A percentile compares a stretch with the other conserved stretches of the same genome.
Evolutionary conservation across 192 early-diverging fungal genomes (phyloP).

Genomic region (Coemansia sp.): DNA sequence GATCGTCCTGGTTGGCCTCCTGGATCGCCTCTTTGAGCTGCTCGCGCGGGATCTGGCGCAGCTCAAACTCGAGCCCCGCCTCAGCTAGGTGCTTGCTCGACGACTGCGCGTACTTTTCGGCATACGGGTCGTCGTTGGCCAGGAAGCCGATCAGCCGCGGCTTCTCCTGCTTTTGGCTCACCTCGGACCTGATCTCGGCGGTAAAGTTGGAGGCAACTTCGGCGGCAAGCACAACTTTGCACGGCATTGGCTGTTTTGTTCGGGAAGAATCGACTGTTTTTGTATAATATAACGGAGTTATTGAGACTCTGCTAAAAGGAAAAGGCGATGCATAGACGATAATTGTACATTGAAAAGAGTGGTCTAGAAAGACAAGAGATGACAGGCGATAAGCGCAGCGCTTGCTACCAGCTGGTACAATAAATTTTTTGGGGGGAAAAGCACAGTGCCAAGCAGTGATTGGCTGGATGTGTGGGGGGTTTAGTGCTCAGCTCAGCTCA

Average conservation of each 20-base stretch:
- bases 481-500: no score
- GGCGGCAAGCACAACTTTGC: constrained; percentile 56
- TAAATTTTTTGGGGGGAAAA: no score
- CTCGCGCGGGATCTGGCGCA: constrained; percentile 76
- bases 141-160: constrained; percentile 91
- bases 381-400: not conserved
- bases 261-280: not conserved
- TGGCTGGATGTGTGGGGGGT: no score
- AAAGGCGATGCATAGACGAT: not conserved
- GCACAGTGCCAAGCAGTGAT: no score
- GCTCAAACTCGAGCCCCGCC: constrained; percentile 88
- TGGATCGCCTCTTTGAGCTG: constrained; percentile 82
- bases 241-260: constrained; percentile 31
- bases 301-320: not conserved
- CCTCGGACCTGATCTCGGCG: constrained; percentile 52
- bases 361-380: constrained; percentile 6
- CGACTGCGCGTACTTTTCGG: constrained; percentile 92
- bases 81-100: constrained; percentile 91
- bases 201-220: constrained; percentile 53
- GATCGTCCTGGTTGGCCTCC: constrained; percentile 83
- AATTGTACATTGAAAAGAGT: constrained; percentile 2
- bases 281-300: no score
- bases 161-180: constrained; percentile 59
- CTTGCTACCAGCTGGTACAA: not conserved
- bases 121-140: constrained; percentile 92